Evolutionary conservation across 2,329 filamentous ascomycete genomes (phyloP).

Genomic region (Tolypocladium guangdongense): DNA sequence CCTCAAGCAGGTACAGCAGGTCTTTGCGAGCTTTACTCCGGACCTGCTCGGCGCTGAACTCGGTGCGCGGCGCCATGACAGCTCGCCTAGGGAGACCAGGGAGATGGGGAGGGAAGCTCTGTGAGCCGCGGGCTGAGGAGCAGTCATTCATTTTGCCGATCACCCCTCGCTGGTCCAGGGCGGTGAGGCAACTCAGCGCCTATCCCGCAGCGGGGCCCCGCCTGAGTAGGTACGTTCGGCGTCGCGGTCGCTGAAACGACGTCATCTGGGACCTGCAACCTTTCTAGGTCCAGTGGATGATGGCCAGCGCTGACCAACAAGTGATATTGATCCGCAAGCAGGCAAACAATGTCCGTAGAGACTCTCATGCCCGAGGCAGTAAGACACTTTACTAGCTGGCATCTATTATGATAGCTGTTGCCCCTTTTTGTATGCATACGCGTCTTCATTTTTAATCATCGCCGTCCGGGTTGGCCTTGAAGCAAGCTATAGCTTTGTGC

Average conservation of each 20-base stretch:
- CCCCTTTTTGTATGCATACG: background rate
- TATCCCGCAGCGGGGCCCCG: background rate
- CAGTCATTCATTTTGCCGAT: background rate
- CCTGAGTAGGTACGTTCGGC: background rate
- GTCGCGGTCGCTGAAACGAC: background rate
- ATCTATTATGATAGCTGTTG: background rate
- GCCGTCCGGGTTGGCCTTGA: background rate
- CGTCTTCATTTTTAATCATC: background rate
- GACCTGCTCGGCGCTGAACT: constrained; percentile 66
- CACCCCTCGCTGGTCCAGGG: background rate
- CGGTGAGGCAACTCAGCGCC: background rate
- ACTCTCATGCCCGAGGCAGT: background rate
- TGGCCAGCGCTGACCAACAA: background rate
- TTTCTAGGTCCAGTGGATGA: background rate
- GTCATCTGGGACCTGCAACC: background rate
- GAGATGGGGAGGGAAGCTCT: constrained; percentile 8
- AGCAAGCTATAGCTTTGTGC: background rate
- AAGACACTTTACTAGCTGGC: background rate
- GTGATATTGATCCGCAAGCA: background rate
- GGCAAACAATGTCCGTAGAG: background rate
- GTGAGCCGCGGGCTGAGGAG: background rate
- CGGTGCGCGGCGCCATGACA: constrained; percentile 57
- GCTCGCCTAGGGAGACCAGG: constrained; percentile 27
- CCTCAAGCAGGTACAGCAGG: constrained; percentile 81
- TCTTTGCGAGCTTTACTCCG: constrained; percentile 78